phyloP scores from a whole-genome alignment of 306 rosid genomes.

The Elaeagnus macrophylla region DNA sequence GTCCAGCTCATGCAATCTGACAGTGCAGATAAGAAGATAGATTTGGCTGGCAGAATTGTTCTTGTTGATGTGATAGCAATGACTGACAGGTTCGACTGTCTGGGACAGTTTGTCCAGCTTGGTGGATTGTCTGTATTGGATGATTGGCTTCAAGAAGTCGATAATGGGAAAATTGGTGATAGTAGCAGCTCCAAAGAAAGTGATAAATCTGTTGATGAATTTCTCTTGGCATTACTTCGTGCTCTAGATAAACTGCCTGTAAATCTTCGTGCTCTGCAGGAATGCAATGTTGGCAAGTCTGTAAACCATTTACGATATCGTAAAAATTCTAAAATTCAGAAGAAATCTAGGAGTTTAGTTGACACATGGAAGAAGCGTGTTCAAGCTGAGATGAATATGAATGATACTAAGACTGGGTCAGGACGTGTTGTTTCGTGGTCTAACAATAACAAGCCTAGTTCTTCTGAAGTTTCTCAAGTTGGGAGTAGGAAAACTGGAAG shows the following conservation, averaged over 20 bases:
- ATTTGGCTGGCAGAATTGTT: conserved; percentile 60
- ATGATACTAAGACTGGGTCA: conserved; percentile 52
- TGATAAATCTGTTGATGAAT: conserved; percentile 77
- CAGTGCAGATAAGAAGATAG: conserved; percentile 55
- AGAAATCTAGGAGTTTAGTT: conserved; percentile 73
- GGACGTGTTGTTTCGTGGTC: conserved; percentile 57
- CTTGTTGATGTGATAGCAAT: conserved; percentile 70
- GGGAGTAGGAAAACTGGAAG: conserved; percentile 50
- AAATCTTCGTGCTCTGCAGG: conserved; percentile 68
- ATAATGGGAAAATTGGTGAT: conserved; percentile 69
- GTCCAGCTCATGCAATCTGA: conserved; percentile 78
- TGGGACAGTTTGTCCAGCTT: conserved; percentile 58
- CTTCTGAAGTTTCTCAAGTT: conserved; percentile 50
- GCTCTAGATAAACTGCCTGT: conserved; percentile 92
- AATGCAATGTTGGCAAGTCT: conserved; percentile 81
- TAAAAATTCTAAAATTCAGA: conserved; percentile 78
- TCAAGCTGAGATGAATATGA: conserved; percentile 78
- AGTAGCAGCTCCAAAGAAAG: conserved; percentile 40
- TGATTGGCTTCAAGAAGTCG: conserved; percentile 92
- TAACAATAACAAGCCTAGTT: conserved; percentile 24
- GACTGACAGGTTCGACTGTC: conserved; percentile 74
- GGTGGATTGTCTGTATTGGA: conserved; percentile 71
- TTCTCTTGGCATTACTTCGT: conserved; percentile 69
- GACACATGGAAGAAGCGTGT: conserved; percentile 95
- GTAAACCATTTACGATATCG: conserved; percentile 75